Conservation (phyloP, 805 yeast species). For the Teunomyces pallodes region DNA sequence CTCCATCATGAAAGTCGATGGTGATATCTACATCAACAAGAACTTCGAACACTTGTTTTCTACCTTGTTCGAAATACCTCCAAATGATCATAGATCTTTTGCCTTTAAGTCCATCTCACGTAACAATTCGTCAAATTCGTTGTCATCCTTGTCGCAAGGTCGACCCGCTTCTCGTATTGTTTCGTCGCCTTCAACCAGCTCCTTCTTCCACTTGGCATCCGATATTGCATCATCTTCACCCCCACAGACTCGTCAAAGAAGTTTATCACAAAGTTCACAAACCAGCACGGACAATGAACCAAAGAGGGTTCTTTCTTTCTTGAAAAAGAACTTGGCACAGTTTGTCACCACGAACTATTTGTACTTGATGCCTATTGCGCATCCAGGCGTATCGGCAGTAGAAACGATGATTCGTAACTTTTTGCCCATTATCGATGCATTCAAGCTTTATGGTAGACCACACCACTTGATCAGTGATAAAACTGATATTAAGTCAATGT, state of each 20-base stretch:
- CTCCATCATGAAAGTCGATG: conserved; percentile 53
- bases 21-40: conserved; percentile 51
- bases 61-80: conserved; percentile 1
- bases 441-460: conserved; percentile 74
- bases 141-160: conserved; percentile 14
- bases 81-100: conserved; percentile 19
- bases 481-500: conserved; percentile 57
- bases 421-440: conserved; percentile 68
- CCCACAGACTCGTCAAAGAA: conserved; percentile 5
- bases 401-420: conserved; percentile 72
- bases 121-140: conserved; percentile 17
- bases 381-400: conserved; percentile 67
- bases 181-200: conserved; percentile 24
- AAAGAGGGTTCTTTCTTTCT: conserved; percentile 17
- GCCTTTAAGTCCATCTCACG: conserved; percentile 15
- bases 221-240: conserved; percentile 22
- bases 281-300: conserved; percentile 3
- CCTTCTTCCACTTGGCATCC: conserved; percentile 23
- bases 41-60: conserved; percentile 31
- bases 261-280: conserved; percentile 5
- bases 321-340: conserved; percentile 26
- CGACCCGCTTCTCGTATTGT: conserved; percentile 14
- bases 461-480: conserved; percentile 72
- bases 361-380: conserved; percentile 71
- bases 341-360: conserved; percentile 40